Conservation (phyloP, 2,329 filamentous ascomycete genomes). For the Davidsoniella australis region DNA sequence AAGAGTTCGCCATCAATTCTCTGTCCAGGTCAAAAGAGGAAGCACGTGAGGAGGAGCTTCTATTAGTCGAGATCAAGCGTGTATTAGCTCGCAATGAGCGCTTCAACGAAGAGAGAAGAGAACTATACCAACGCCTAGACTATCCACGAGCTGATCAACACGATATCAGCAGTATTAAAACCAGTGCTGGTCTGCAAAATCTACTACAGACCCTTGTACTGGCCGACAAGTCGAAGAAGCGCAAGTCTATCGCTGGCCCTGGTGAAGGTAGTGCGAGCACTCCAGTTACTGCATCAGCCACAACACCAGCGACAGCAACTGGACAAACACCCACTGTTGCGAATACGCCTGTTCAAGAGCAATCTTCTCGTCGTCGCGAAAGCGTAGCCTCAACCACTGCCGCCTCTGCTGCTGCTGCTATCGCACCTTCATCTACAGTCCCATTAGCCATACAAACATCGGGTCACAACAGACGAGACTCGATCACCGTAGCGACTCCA, state of each 20-base stretch:
- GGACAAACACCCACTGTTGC: not conserved
- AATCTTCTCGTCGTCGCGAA: not conserved
- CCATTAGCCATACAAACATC: not conserved
- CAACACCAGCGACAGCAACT: not conserved
- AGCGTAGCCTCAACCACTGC: not conserved
- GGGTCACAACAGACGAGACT: slow-evolving; percentile 26
- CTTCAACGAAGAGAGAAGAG: slow-evolving; percentile 73
- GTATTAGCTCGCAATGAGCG: slow-evolving; percentile 75
- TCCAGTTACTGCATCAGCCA: not conserved
- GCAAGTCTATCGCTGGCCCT: slow-evolving; percentile 51
- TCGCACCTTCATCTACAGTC: slow-evolving; percentile 10
- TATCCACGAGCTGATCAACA: slow-evolving; percentile 52
- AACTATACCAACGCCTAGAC: slow-evolving; percentile 75
- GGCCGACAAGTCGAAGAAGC: slow-evolving; percentile 79
- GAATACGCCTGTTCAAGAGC: not conserved
- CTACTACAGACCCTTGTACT: slow-evolving; percentile 69
- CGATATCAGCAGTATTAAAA: slow-evolving; percentile 63
- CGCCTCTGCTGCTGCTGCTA: slow-evolving; percentile 19
- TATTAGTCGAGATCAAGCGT: slow-evolving; percentile 79
- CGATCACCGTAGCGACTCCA: slow-evolving; percentile 23
- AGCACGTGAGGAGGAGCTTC: slow-evolving; percentile 75
- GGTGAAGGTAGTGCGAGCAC: slow-evolving; percentile 32
- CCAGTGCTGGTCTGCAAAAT: slow-evolving; percentile 60
- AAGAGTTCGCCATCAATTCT: slow-evolving; percentile 66
- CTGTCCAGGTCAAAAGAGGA: slow-evolving; percentile 71